A percentile compares a stretch with the other conserved stretches of the same genome.
phyloP scores from a whole-genome alignment of 2,329 filamentous ascomycete species.

The Zymoseptoria brevis region DNA sequence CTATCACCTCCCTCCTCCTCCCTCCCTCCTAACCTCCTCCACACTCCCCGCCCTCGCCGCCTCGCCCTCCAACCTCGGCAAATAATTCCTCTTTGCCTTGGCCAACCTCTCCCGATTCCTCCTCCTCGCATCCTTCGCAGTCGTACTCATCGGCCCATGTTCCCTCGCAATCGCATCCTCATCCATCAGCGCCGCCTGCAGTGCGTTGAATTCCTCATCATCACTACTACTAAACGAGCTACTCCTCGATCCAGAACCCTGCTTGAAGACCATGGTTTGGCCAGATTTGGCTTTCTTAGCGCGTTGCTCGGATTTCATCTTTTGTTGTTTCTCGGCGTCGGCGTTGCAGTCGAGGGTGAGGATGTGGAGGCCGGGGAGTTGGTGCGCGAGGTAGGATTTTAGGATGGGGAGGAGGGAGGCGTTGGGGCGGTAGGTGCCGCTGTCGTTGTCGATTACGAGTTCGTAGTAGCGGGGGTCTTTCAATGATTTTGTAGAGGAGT shows the following conservation, averaged over 20 bases:
- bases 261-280: constrained; percentile 46
- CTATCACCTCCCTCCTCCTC: not conserved
- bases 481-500: constrained; percentile 32
- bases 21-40: not conserved
- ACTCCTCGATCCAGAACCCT: constrained; percentile 38
- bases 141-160: constrained; percentile 14
- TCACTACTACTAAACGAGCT: constrained; percentile 45
- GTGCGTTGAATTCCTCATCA: constrained; percentile 48
- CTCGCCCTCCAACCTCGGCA: not conserved
- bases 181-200: constrained; percentile 17
- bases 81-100: constrained; percentile 12
- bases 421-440: constrained; percentile 85
- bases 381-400: constrained; percentile 59
- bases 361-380: constrained; percentile 71
- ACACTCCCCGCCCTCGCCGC: not conserved
- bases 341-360: constrained; percentile 63
- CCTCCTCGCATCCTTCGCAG: constrained; percentile 19
- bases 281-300: constrained; percentile 61
- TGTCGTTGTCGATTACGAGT: constrained; percentile 90
- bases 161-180: constrained; percentile 11
- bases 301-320: constrained; percentile 69
- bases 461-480: constrained; percentile 61
- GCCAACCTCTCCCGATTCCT: constrained; percentile 15
- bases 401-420: constrained; percentile 65
- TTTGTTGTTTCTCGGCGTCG: constrained; percentile 63